Conservation (phyloP, 257 asterid genomes). For the Plantago elongata region DNA sequence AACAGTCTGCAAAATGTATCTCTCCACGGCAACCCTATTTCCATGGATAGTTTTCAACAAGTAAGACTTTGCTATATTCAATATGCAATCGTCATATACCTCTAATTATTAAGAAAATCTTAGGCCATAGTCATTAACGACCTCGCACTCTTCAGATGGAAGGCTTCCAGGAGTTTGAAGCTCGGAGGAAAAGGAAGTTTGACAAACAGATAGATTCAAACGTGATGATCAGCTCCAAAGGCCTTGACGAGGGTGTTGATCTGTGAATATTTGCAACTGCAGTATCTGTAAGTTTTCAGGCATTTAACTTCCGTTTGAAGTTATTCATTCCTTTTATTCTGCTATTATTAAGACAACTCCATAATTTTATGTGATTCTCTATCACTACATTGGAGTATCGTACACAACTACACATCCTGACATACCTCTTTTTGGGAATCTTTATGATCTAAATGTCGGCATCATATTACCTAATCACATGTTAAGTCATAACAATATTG, state of each 20-base stretch:
- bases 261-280: constrained; percentile 39
- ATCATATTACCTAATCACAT: too few relatives aligned
- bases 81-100: not conserved
- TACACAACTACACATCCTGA: too few relatives aligned
- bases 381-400: too few relatives aligned
- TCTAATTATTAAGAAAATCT: constrained; percentile 8
- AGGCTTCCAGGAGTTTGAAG: constrained; percentile 79
- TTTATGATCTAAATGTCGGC: too few relatives aligned
- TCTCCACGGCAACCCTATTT: constrained; percentile 88
- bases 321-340: not conserved
- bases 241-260: constrained; percentile 93
- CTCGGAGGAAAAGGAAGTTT: constrained; percentile 78
- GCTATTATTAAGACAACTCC: not conserved
- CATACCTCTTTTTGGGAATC: too few relatives aligned
- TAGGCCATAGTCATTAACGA: constrained; percentile 2
- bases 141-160: constrained; percentile 52
- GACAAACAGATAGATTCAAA: constrained; percentile 91
- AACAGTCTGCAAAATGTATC: constrained; percentile 74
- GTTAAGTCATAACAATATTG: too few relatives aligned
- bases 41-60: constrained; percentile 90
- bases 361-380: too few relatives aligned
- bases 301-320: not conserved
- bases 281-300: constrained; percentile 24
- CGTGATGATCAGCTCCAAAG: constrained; percentile 87
- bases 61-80: constrained; percentile 24